Conservation (phyloP, 176 grass and related monocot genomes). For the Aegilops tauschii region DNA sequence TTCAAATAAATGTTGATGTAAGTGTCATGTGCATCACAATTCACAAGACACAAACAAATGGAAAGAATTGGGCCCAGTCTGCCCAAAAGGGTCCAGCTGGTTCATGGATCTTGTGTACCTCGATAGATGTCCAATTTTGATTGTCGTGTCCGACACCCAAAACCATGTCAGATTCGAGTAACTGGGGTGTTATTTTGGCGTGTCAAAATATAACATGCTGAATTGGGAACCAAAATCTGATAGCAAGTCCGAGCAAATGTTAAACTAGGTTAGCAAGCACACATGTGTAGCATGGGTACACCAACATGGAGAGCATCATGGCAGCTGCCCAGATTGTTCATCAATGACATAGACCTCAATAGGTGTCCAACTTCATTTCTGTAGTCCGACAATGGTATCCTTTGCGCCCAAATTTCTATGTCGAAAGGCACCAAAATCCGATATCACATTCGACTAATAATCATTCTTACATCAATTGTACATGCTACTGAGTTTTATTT, state of each 20-base stretch:
- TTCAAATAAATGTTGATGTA: too few relatives aligned
- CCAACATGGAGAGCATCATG: too few relatives aligned
- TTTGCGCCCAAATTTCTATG: not conserved
- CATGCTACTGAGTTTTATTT: not conserved
- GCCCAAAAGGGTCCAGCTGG: too few relatives aligned
- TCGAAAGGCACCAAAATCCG: not conserved
- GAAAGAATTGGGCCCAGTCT: too few relatives aligned
- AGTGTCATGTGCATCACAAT: too few relatives aligned
- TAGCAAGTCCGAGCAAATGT: not conserved
- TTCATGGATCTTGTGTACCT: too few relatives aligned
- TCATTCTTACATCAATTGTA: slow-evolving; percentile 13
- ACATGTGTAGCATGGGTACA: not conserved
- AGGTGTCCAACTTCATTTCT: not conserved
- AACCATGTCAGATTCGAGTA: too few relatives aligned
- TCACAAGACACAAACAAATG: too few relatives aligned
- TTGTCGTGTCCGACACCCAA: too few relatives aligned
- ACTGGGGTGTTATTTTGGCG: too few relatives aligned
- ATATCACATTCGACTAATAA: not conserved
- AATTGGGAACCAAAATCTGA: not conserved
- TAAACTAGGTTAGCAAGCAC: not conserved
- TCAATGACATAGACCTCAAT: not conserved
- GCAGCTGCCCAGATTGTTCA: not conserved
- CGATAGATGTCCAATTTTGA: too few relatives aligned
- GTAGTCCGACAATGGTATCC: not conserved
- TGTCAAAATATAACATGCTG: not conserved